These are phyloP conservation scores for Helotiales sp. DNA, from an alignment of 2,329 filamentous ascomycete species.

Conservation along the genomic window DNA sequence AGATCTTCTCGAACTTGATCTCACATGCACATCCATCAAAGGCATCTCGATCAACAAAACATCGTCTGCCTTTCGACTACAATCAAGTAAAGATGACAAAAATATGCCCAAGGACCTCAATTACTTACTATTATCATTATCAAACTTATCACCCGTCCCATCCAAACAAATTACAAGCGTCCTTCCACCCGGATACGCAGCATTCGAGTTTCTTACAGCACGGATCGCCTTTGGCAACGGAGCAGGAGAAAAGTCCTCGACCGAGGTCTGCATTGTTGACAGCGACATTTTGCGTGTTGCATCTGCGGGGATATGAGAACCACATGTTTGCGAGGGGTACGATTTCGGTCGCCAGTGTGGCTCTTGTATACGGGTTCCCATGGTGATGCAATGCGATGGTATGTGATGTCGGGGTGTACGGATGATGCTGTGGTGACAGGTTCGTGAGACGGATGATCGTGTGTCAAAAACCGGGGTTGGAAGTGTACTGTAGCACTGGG, in stretches of 20 bases:
- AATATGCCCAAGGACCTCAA: too few relatives aligned
- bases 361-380: slow-evolving; percentile 7
- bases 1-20: not conserved
- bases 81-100: too few relatives aligned
- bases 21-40: too few relatives aligned
- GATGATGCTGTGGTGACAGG: not conserved
- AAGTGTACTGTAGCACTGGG: too few relatives aligned
- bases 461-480: not conserved
- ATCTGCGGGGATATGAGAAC: not conserved
- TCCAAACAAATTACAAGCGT: slow-evolving; percentile 42
- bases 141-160: slow-evolving; percentile 52
- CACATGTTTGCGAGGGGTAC: slow-evolving; percentile 3
- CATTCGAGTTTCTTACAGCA: slow-evolving; percentile 11
- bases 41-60: too few relatives aligned
- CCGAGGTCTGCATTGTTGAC: not conserved
- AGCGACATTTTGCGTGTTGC: not conserved
- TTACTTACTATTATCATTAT: slow-evolving; percentile 44
- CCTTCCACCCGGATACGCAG: not conserved
- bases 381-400: too few relatives aligned
- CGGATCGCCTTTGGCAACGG: slow-evolving; percentile 14
- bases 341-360: slow-evolving; percentile 11
- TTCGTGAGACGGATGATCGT: not conserved
- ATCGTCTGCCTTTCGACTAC: too few relatives aligned
- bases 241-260: not conserved
- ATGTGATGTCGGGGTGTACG: not conserved